Base-by-base conservation (phyloP, 1,139 yeast genomes). In the Hyphopichia wangnamkhiaoensis region DNA sequence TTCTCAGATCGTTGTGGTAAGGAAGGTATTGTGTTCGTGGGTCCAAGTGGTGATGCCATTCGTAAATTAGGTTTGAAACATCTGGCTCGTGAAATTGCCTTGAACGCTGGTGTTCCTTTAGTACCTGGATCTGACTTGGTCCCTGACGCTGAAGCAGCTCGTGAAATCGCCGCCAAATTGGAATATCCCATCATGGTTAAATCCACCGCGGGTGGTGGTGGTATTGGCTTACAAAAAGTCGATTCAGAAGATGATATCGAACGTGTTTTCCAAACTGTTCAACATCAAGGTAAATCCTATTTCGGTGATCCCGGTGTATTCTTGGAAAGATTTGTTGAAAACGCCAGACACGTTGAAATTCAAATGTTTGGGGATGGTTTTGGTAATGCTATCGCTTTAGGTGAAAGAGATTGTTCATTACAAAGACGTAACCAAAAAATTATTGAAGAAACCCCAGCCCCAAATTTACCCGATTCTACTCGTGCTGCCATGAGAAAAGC, bases 141-240 rank as follows among this genome's bases (percentile, higher is more conserved):
- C 30, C 71, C 76, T 3, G 69, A 79, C 44, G 74, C 89, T 6
- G 74, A 74, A 16, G 96, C 87, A 53, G 98, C 98, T 3, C 70
- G 73, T 43, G 74, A 68, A 44, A 78, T 84, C 47, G 98, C 97
- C n/a, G 82, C 78, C 17, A 69, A 79, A 50, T 73, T 93, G 40
- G 89, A 82, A 46, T 93, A 88, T 56, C 98, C 98, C 19, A 79
- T 93, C 33, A 93, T 93, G 98, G 87, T 93, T 39, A 93, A 93
- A 65, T 86, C 96, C 16, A 91, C 98, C 45, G 98, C 98, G 26
- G 98, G 98, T 61, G 98, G 98, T 54, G 98, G 98, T 62, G 98
- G 98, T 65, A 93, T 91, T 56, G 98, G 98, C 48, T 72, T 93
- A 53, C 97, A 90, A 61, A 85, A 90, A 59, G 97, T 91, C 44